Evolutionary conservation across 768 basidiomycete species (phyloP), one percentile per base, ranked within the genome.

Genomic region (Tricholoma matsutake): DNA sequence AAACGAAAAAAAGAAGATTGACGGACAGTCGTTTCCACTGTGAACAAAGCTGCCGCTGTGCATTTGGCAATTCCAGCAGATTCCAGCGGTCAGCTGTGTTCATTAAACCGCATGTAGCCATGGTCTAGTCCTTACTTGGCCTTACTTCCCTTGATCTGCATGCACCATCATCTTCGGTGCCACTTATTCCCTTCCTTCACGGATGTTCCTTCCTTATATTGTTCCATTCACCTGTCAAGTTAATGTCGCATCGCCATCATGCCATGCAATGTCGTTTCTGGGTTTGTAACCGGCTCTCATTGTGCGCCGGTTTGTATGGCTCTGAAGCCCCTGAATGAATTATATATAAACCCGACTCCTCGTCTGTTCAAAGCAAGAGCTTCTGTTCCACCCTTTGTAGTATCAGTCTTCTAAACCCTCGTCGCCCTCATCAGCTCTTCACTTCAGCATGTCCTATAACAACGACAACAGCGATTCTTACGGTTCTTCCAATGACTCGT

Each of bases 361-460:
- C 16, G 7, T 8, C 13, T 25, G 45, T 22, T 25, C 45, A 22
- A 47, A 47, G 45, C 51, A 52, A 28, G 51, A 31, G 31, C 29
- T 29, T n/a, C 16, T 14, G 28, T 32, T 31, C 51, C 16, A 16
- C n/a, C n/a, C n/a, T n/a, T n/a, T n/a, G n/a, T n/a, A n/a, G n/a
- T n/a, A n/a, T n/a, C 29, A 16, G 14, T 31, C 14, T 13, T 14
- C 6, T 16, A 6, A 45, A 28, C 3, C 22, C 49, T 52, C 29
- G 29, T 31, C 22, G 1, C 14, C 28, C 11, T 14, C 29, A 6
- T 6, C 28, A 16, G 13, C 20, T 53, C 29, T 53, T 31, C n/a
- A 53, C 6, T 56, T 37, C 54, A 63, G 37, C 57, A 72, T 67
- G 68, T 70, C 71, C 25, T 65, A 70, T 59, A 57, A 63, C 62